phyloP scores from a whole-genome alignment of 257 asterid genomes.

The Fraxinus americana region DNA sequence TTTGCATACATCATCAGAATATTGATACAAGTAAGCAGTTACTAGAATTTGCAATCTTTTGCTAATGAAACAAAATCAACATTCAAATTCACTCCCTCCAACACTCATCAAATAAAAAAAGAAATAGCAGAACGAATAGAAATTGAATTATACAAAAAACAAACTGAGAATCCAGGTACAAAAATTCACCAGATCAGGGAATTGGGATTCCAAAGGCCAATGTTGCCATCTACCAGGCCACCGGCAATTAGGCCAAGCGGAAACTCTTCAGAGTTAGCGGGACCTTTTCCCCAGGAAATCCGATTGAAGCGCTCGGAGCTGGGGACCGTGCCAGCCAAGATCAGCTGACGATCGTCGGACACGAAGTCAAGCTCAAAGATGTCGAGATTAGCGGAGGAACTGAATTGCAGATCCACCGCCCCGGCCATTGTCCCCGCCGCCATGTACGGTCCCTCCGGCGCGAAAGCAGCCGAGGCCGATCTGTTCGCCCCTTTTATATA shows the following conservation, averaged over 20 bases:
- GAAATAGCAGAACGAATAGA: background rate
- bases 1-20: background rate
- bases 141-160: background rate
- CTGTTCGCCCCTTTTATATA: slow-evolving; percentile 75
- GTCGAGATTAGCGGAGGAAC: slow-evolving; percentile 93
- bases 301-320: slow-evolving; percentile 93
- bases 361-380: slow-evolving; percentile 85
- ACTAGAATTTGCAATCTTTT: background rate
- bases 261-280: slow-evolving; percentile 66
- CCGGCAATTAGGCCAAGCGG: slow-evolving; percentile 88
- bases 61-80: background rate
- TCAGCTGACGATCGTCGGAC: slow-evolving; percentile 76
- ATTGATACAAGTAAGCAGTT: background rate
- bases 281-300: slow-evolving; percentile 76
- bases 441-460: slow-evolving; percentile 84
- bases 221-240: slow-evolving; percentile 93
- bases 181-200: slow-evolving; percentile 68
- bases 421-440: slow-evolving; percentile 99
- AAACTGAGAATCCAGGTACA: background rate
- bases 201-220: slow-evolving; percentile 95
- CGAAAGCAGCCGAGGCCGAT: slow-evolving; percentile 94
- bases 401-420: slow-evolving; percentile 96
- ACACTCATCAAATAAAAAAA: background rate
- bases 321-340: slow-evolving; percentile 61
- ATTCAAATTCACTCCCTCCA: background rate